Evolutionary conservation across 2,329 filamentous ascomycete species (phyloP).

Genomic region (Epichloe bromicola): DNA sequence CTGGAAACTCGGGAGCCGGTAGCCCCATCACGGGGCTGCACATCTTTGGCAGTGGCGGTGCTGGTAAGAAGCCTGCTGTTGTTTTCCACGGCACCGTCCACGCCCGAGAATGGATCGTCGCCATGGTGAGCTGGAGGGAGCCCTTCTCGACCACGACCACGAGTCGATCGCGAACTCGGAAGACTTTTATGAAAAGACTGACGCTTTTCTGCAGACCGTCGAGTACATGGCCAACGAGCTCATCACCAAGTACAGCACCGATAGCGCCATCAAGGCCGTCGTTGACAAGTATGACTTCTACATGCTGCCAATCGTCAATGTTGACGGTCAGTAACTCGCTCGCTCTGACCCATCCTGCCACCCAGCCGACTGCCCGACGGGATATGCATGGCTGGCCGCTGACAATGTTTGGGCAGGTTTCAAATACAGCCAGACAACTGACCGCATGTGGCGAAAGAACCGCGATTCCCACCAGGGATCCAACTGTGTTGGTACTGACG

Average conservation of each 20-base stretch:
- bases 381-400: too few species aligned
- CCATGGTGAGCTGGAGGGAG: slow-evolving; percentile 27
- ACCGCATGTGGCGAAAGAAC: slow-evolving; percentile 52
- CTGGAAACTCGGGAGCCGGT: slow-evolving; percentile 33
- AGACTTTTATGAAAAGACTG: neutral
- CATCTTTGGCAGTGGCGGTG: slow-evolving; percentile 34
- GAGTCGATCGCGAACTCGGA: too few species aligned
- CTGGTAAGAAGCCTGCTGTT: slow-evolving; percentile 35
- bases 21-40: slow-evolving; percentile 49
- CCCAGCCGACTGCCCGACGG: too few species aligned
- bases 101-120: slow-evolving; percentile 47
- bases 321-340: slow-evolving; percentile 33
- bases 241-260: slow-evolving; percentile 29
- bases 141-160: too few species aligned
- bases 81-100: slow-evolving; percentile 46
- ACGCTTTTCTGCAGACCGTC: slow-evolving; percentile 11
- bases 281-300: slow-evolving; percentile 55
- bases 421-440: slow-evolving; percentile 39
- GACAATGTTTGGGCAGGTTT: slow-evolving; percentile 44
- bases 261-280: slow-evolving; percentile 25
- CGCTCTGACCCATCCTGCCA: too few species aligned
- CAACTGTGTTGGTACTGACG: slow-evolving; percentile 38
- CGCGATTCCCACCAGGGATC: slow-evolving; percentile 28
- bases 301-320: slow-evolving; percentile 49
- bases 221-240: slow-evolving; percentile 42